Evolutionary conservation across 2,329 filamentous ascomycete species (phyloP).

Genomic region (Fusarium nisikadoi): DNA sequence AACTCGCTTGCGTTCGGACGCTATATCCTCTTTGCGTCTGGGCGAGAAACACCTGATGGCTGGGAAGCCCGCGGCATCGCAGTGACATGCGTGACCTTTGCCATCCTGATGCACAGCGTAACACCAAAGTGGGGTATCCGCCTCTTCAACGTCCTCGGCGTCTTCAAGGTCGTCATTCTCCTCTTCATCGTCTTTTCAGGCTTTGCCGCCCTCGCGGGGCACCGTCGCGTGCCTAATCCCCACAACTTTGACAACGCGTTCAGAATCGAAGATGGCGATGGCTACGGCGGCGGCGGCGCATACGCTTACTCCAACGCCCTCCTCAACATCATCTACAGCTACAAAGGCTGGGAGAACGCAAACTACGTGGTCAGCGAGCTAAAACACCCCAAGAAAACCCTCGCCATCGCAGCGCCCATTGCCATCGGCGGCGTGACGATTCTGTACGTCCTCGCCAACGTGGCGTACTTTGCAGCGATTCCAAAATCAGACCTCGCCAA

Average conservation of each 20-base stretch:
- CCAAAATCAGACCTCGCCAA: conserved; percentile 66
- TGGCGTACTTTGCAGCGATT: conserved; percentile 73
- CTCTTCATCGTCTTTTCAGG: conserved; percentile 71
- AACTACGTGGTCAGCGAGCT: conserved; percentile 71
- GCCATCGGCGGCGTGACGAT: conserved; percentile 68
- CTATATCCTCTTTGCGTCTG: conserved; percentile 66
- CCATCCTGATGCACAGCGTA: conserved; percentile 62
- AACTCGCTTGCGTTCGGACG: conserved; percentile 69
- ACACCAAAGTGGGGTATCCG: conserved; percentile 68
- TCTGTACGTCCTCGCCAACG: conserved; percentile 71
- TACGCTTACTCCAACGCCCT: conserved; percentile 68
- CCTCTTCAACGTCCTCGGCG: conserved; percentile 67
- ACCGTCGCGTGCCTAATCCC: conserved; percentile 59
- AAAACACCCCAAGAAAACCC: conserved; percentile 63
- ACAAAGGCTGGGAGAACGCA: conserved; percentile 72
- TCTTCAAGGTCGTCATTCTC: conserved; percentile 70
- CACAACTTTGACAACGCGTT: conserved; percentile 69
- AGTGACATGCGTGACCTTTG: conserved; percentile 64
- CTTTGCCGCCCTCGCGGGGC: conserved; percentile 65
- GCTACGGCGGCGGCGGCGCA: conserved; percentile 60
- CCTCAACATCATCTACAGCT: conserved; percentile 68
- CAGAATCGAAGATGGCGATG: conserved; percentile 54
- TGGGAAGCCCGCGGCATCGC: conserved; percentile 69
- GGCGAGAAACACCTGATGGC: conserved; percentile 57
- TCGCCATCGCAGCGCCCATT: conserved; percentile 65